Percentiles rank a stretch among this genome's conserved stretches.
Conservation (phyloP, 345 rosid species). For the Bretschneidera sinensis region DNA sequence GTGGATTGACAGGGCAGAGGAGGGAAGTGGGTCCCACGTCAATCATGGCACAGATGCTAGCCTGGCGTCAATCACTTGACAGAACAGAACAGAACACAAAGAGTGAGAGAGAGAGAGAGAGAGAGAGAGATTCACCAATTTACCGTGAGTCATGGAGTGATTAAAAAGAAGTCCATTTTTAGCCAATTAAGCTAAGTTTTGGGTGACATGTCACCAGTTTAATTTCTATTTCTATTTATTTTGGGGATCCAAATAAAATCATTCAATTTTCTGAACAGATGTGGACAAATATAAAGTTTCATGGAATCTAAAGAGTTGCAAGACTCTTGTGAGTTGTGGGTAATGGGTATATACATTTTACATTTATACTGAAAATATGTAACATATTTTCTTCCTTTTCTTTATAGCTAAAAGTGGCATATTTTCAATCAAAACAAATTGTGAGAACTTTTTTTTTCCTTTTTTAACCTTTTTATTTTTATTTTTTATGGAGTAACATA, state of each 20-base stretch:
- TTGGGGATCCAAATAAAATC: not conserved
- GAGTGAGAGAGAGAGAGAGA: not conserved
- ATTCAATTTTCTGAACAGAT: too few species aligned
- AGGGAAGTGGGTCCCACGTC: conserved; percentile 33
- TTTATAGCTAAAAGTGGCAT: too few species aligned
- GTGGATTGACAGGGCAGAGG: conserved; percentile 55
- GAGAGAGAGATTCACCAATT: not conserved
- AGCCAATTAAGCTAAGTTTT: not conserved
- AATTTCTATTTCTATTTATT: not conserved
- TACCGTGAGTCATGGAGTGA: not conserved
- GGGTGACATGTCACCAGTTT: conserved; percentile 2
- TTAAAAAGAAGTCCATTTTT: too few species aligned
- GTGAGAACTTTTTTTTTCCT: too few species aligned
- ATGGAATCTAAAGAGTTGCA: too few species aligned
- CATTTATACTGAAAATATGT: too few species aligned
- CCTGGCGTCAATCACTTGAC: conserved; percentile 56
- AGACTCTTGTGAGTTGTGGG: too few species aligned
- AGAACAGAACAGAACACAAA: conserved; percentile 27
- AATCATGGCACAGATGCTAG: conserved; percentile 54
- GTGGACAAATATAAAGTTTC: not conserved
- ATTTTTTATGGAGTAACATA: too few species aligned
- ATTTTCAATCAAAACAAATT: too few species aligned
- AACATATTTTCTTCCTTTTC: too few species aligned
- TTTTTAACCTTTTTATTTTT: too few species aligned
- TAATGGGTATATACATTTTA: too few species aligned